Conservation (phyloP, 176 grass and related monocot genomes). For the Oryza officinalis region DNA sequence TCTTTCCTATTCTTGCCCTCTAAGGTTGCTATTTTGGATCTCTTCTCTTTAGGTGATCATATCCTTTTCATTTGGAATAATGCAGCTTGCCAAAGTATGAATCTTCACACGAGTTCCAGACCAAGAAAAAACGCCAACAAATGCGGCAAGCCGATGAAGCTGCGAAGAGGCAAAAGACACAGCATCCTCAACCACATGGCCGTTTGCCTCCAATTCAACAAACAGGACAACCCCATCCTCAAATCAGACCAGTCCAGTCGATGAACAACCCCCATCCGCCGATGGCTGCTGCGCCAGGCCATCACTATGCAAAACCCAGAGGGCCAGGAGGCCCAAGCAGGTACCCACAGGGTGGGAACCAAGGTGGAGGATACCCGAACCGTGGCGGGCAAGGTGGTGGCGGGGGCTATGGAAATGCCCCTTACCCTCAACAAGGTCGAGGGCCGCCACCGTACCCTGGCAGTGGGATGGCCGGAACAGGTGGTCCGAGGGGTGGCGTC, state of each 20-base stretch:
- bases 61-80: background rate
- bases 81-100: slow-evolving; percentile 79
- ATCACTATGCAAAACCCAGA: slow-evolving; percentile 59
- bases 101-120: slow-evolving; percentile 67
- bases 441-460: slow-evolving; percentile 54
- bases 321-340: slow-evolving; percentile 58
- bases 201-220: slow-evolving; percentile 74
- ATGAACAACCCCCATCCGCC: slow-evolving; percentile 53
- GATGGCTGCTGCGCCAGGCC: slow-evolving; percentile 51
- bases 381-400: slow-evolving; percentile 57
- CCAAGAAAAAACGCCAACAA: slow-evolving; percentile 73
- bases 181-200: slow-evolving; percentile 58
- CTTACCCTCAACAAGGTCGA: slow-evolving; percentile 58
- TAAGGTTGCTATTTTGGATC: background rate
- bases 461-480: slow-evolving; percentile 44
- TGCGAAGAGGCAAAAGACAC: slow-evolving; percentile 60
- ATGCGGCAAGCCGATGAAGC: slow-evolving; percentile 71
- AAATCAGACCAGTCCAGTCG: slow-evolving; percentile 60
- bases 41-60: background rate
- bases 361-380: slow-evolving; percentile 58
- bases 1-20: background rate
- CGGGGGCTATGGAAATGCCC: slow-evolving; percentile 47
- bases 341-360: slow-evolving; percentile 56
- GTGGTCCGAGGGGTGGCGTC: slow-evolving; percentile 48
- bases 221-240: slow-evolving; percentile 48